These are phyloP conservation scores for Teratosphaeria epicoccoides DNA, from an alignment of 2,329 filamentous ascomycete genomes.

Conservation along the genomic window DNA sequence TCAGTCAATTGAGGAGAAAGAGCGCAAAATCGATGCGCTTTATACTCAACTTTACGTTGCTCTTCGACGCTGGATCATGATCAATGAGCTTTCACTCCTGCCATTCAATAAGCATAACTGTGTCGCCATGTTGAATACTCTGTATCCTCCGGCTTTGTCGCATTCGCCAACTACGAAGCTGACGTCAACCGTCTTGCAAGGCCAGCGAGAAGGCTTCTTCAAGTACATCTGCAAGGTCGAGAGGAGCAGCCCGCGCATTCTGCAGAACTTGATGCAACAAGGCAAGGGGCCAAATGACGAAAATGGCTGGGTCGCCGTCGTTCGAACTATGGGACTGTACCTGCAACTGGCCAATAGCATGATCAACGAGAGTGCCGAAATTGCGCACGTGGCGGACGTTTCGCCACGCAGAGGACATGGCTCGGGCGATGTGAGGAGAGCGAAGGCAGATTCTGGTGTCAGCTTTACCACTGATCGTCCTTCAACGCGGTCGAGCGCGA, in stretches of 20 bases:
- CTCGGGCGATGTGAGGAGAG: constrained; percentile 12
- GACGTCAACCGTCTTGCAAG: constrained; percentile 40
- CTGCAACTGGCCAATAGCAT: constrained; percentile 48
- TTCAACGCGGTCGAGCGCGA: constrained; percentile 11
- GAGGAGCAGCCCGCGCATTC: constrained; percentile 42
- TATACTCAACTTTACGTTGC: constrained; percentile 54
- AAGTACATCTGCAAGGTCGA: constrained; percentile 51
- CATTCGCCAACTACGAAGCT: constrained; percentile 43
- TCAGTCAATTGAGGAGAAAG: constrained; percentile 32
- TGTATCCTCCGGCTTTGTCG: constrained; percentile 48
- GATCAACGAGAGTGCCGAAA: constrained; percentile 47
- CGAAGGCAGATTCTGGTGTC: constrained; percentile 53
- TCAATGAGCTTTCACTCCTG: constrained; percentile 53
- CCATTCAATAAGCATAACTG: constrained; percentile 57
- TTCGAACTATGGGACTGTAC: constrained; percentile 46
- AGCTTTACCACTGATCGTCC: constrained; percentile 40
- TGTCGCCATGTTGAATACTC: constrained; percentile 57
- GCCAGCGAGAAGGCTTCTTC: constrained; percentile 53
- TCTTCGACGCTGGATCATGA: constrained; percentile 53
- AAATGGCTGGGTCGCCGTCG: constrained; percentile 45
- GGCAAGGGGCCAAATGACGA: constrained; percentile 41
- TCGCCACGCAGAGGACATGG: constrained; percentile 12
- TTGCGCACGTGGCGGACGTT: constrained; percentile 31
- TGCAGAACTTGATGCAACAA: constrained; percentile 44
- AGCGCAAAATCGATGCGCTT: constrained; percentile 41